Evolutionary conservation across 345 rosid species (phyloP).

Genomic region (Brassica cretica): DNA sequence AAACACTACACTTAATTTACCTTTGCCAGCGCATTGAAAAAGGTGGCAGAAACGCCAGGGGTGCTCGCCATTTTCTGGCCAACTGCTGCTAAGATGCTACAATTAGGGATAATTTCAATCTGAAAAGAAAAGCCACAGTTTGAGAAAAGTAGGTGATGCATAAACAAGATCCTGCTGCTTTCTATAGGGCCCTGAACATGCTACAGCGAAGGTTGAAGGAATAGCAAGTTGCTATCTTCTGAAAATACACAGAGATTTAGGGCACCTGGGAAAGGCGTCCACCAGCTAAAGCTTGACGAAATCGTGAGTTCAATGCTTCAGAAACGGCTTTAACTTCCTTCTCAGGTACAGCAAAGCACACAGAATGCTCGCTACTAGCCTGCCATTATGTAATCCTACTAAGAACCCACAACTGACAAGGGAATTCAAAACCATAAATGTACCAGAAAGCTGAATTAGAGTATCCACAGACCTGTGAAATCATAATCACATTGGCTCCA

Average conservation of each 20-base stretch:
- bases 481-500: conserved; percentile 97
- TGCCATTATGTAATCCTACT: conserved; percentile 19
- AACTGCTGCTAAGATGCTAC: conserved; percentile 95
- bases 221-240: background rate
- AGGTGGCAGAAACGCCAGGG: conserved; percentile 88
- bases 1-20: conserved; percentile 43
- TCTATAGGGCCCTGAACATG: background rate
- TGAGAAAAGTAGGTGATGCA: conserved; percentile 27
- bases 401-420: conserved; percentile 24
- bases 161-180: background rate
- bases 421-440: conserved; percentile 25
- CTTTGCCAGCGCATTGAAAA: conserved; percentile 93
- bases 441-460: conserved; percentile 14
- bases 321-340: conserved; percentile 93
- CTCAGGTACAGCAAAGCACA: conserved; percentile 98
- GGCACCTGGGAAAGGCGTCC: conserved; percentile 95
- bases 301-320: conserved; percentile 76
- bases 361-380: conserved; percentile 98
- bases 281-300: conserved; percentile 83
- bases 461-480: conserved; percentile 70
- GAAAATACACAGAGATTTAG: conserved; percentile 5
- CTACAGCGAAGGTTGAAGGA: background rate
- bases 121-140: conserved; percentile 37
- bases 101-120: conserved; percentile 80
- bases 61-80: conserved; percentile 99